Evolutionary conservation across 2,329 filamentous ascomycete species (phyloP), one percentile per base, ranked within the genome.

Genomic region (Macrophomina pseudophaseolina): DNA sequence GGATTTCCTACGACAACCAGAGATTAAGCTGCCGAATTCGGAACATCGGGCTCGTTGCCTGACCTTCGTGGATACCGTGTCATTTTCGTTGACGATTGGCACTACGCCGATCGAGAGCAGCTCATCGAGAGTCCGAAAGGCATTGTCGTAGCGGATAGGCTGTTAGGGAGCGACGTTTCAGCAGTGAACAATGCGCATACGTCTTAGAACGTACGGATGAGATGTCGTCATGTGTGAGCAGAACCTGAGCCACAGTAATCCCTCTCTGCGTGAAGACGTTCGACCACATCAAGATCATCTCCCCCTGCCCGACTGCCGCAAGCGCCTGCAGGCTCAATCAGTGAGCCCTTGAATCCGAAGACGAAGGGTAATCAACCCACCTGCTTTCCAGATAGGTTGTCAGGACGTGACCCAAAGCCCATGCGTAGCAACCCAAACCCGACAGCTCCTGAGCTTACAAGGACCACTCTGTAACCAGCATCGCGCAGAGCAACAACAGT

Each of bases 271-370:
- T 33, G 52, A 54, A 54, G 33, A 28, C 52, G 14, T 54, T 54
- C 5, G 52, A 54, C 52, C 52, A 54, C 52, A 54, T 54, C 33
- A 54, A 38, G 4, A 54, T 54, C 52, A 54, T 54, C n/a, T 54
- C 52, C n/a, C 14, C 52, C 33, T 54, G 52, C 33, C 52, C 52
- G 18, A 54, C n/a, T 6, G 52, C 52, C 32, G 52, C 32, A 14
- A 54, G 52, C 33, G 52, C 52, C 52, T 54, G 12, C n/a, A 32
- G 23, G 33, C n/a, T 40, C 52, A 18, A 40, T 23, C 16, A 40
- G 52, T 54, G 32, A 54, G 52, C 32, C 3, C 38, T 40, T 54
- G 32, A 40, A 54, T 12, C 33, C 23, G 18, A 38, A 14, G 32
- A 40, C 52, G 33, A 5, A 4, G n/a, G 8, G 23, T 23, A n/a